Evolutionary conservation across 495 filamentous ascomycete species (phyloP).

Genomic region (Xylaria intraflava): DNA sequence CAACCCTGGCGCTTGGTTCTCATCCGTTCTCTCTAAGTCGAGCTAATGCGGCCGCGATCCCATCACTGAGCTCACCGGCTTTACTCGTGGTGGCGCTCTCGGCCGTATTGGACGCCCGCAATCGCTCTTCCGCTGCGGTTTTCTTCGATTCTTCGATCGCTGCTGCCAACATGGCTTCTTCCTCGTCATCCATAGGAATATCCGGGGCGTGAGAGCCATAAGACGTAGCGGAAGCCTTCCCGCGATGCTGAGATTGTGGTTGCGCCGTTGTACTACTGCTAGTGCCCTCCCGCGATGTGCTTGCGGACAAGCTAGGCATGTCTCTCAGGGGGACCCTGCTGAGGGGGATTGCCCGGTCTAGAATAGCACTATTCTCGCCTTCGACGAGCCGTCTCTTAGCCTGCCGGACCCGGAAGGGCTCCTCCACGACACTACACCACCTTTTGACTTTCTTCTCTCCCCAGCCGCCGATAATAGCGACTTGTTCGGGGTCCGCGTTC

Average conservation of each 20-base stretch:
- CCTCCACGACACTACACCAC: constrained; percentile 74
- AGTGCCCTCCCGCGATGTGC: constrained; percentile 16
- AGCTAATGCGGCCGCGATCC: constrained; percentile 48
- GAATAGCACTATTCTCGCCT: constrained; percentile 9
- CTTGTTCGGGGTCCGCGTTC: constrained; percentile 80
- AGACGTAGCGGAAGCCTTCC: neutral
- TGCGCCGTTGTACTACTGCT: constrained; percentile 13
- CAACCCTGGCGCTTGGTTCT: neutral
- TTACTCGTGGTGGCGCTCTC: constrained; percentile 15
- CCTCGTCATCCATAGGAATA: constrained; percentile 37
- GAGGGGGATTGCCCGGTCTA: constrained; percentile 35
- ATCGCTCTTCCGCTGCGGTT: constrained; percentile 15
- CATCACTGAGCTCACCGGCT: constrained; percentile 42
- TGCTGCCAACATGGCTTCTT: constrained; percentile 43
- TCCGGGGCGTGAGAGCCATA: constrained; percentile 9
- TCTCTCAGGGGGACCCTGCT: constrained; percentile 31
- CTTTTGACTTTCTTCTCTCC: constrained; percentile 87
- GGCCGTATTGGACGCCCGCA: constrained; percentile 11
- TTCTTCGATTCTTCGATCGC: constrained; percentile 35
- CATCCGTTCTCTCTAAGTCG: constrained; percentile 42
- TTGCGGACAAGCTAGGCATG: constrained; percentile 23
- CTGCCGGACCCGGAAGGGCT: constrained; percentile 72
- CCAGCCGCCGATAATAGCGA: constrained; percentile 79
- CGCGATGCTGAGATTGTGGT: constrained; percentile 6
- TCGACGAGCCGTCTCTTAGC: constrained; percentile 45